These are phyloP conservation scores for Bonnemaisonia californica DNA, from an alignment of 31 red algal species.

Conservation along the genomic window DNA sequence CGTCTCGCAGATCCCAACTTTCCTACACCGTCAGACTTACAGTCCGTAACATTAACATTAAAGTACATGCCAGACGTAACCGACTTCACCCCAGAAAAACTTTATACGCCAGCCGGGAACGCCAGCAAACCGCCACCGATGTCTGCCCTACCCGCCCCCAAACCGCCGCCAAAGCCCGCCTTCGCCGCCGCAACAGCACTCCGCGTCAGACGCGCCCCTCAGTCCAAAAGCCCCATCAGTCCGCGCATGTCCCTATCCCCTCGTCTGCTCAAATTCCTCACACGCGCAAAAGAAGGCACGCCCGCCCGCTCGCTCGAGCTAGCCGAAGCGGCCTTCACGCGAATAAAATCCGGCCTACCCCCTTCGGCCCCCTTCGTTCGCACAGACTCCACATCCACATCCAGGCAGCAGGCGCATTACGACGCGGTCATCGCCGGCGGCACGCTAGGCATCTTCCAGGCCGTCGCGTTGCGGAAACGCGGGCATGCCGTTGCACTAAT, in stretches of 20 bases:
- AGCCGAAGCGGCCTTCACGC: slow-evolving; percentile 7
- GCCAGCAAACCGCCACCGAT: slow-evolving; percentile 2
- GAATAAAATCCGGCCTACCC: background rate
- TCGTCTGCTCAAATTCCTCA: slow-evolving; percentile 8
- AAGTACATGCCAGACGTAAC: too few relatives aligned
- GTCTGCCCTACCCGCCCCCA: background rate
- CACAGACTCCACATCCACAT: background rate
- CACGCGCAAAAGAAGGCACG: slow-evolving; percentile 9
- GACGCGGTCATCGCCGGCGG: slow-evolving; percentile 85
- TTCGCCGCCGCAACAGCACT: background rate
- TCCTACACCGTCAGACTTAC: too few relatives aligned
- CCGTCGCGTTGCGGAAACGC: slow-evolving; percentile 53
- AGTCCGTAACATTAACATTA: too few relatives aligned
- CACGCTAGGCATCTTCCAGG: slow-evolving; percentile 88
- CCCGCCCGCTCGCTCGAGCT: background rate
- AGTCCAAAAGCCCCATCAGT: too few relatives aligned
- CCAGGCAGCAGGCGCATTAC: background rate
- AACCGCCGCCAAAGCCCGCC: background rate
- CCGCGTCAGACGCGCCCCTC: too few relatives aligned
- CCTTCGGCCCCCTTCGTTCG: background rate
- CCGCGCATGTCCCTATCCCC: background rate
- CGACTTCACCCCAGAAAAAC: too few relatives aligned
- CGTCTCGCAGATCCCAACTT: too few relatives aligned
- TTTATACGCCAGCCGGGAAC: too few relatives aligned
- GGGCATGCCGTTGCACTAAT: slow-evolving; percentile 68